These are phyloP conservation scores for Sisymbrium irio DNA, from an alignment of 345 rosid genomes.

Conservation along the genomic window DNA sequence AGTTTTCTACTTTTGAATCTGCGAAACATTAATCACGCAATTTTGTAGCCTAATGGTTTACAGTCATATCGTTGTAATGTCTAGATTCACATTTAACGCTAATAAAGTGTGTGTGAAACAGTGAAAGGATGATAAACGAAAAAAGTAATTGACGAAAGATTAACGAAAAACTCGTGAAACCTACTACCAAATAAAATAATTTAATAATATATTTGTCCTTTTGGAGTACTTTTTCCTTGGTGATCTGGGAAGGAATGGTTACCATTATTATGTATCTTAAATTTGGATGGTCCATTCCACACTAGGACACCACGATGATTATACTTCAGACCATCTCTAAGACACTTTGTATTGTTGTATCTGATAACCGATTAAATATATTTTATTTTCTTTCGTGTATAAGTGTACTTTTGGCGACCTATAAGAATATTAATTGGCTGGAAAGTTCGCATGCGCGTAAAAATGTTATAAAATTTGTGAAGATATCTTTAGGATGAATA, in stretches of 20 bases:
- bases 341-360: neutral
- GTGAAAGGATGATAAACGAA: neutral
- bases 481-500: neutral
- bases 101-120: neutral
- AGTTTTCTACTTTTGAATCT: neutral
- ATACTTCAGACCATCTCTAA: neutral
- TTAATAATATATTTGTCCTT: neutral
- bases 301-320: neutral
- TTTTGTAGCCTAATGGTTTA: neutral
- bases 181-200: neutral
- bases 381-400: neutral
- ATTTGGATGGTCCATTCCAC: constrained; percentile 2
- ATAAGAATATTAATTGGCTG: neutral
- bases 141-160: too few relatives aligned
- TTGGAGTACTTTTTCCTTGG: neutral
- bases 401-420: neutral
- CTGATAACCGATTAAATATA: too few relatives aligned
- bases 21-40: neutral
- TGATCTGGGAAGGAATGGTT: neutral
- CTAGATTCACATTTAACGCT: neutral
- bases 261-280: neutral
- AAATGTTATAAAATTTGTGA: neutral
- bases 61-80: neutral
- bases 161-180: neutral
- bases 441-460: neutral